Evolutionary conservation across 805 yeast species (phyloP).

Genomic region (Saturnispora quitensis): DNA sequence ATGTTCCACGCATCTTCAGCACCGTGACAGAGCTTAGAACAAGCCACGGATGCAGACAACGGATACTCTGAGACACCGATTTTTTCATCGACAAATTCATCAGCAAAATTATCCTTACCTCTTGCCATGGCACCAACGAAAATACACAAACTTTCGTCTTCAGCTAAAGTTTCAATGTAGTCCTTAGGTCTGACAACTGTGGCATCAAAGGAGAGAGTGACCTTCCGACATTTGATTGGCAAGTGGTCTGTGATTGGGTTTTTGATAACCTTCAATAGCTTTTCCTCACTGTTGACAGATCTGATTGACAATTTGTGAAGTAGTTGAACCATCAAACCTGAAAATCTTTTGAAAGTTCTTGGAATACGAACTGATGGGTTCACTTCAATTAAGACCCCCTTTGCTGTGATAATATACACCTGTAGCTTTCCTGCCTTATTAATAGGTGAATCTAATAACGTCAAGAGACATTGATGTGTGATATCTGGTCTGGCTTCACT

Average conservation of each 20-base stretch:
- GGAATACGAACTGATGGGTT: constrained; percentile 96
- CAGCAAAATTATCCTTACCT: constrained; percentile 96
- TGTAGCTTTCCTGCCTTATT: constrained; percentile 96
- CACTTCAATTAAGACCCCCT: constrained; percentile 90
- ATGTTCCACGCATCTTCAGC: constrained; percentile 98
- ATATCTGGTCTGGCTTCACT: constrained; percentile 99
- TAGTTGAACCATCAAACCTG: constrained; percentile 96
- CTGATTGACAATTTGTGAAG: constrained; percentile 87
- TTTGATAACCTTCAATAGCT: constrained; percentile 85
- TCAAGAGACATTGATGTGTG: constrained; percentile 93
- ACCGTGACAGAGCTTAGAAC: constrained; percentile 97
- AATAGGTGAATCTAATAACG: constrained; percentile 92
- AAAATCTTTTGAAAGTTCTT: constrained; percentile 94
- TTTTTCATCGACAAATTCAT: constrained; percentile 92
- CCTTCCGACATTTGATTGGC: constrained; percentile 90
- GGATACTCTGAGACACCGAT: constrained; percentile 94
- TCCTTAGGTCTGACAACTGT: constrained; percentile 82
- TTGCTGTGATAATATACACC: constrained; percentile 91
- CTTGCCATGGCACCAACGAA: constrained; percentile 99
- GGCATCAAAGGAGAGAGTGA: constrained; percentile 89
- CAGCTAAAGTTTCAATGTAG: constrained; percentile 68
- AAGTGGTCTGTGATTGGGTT: constrained; percentile 96
- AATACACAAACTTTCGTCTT: constrained; percentile 91
- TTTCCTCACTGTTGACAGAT: constrained; percentile 92
- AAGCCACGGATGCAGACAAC: constrained; percentile 93